These are phyloP conservation scores for Pyrenophora teres DNA, from an alignment of 2,329 filamentous ascomycete species.

Conservation along the genomic window DNA sequence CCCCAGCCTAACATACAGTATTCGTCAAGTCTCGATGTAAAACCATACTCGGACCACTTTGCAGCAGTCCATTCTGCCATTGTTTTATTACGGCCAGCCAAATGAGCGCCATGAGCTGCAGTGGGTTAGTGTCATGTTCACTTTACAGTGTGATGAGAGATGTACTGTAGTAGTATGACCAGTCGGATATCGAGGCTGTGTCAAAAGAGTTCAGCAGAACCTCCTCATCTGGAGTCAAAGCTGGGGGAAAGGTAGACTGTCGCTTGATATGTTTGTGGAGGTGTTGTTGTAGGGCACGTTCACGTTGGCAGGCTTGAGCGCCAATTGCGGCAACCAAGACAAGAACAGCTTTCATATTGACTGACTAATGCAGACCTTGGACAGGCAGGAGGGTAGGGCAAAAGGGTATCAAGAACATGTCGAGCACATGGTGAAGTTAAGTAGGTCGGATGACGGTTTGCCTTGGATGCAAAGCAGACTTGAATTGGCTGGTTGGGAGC, in stretches of 20 bases:
- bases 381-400: background rate
- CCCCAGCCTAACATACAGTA: conserved; percentile 30
- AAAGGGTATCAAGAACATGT: conserved; percentile 1
- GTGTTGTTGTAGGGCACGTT: conserved; percentile 31
- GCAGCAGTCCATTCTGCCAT: conserved; percentile 50
- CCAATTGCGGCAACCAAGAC: conserved; percentile 38
- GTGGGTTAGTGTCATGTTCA: conserved; percentile 12
- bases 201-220: conserved; percentile 50
- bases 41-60: conserved; percentile 43
- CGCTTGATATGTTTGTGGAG: conserved; percentile 34
- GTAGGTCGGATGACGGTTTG: conserved; percentile 26
- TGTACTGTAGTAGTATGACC: conserved; percentile 48
- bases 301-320: conserved; percentile 42
- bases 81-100: conserved; percentile 43
- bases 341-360: conserved; percentile 34
- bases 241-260: conserved; percentile 40
- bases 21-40: conserved; percentile 45
- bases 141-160: background rate
- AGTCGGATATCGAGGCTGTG: conserved; percentile 46
- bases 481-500: background rate
- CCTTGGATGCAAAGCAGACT: no score
- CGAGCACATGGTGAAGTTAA: conserved; percentile 16
- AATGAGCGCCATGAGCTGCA: conserved; percentile 40
- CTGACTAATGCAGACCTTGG: conserved; percentile 2
- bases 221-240: conserved; percentile 44